phyloP scores from a whole-genome alignment of 345 rosid genomes.

The Iberis pinnata region DNA sequence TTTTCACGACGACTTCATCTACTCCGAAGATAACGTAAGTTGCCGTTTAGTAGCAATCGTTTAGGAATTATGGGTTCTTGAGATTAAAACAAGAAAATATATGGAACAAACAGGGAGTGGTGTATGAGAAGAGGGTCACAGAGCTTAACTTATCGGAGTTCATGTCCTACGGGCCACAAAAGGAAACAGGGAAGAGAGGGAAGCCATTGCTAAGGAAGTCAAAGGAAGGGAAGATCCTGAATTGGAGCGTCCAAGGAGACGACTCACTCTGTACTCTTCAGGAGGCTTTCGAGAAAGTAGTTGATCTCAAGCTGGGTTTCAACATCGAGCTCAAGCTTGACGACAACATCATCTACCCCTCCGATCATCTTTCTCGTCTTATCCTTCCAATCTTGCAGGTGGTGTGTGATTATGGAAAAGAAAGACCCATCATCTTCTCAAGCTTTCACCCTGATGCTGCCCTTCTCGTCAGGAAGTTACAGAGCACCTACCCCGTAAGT shows the following conservation, averaged over 20 bases:
- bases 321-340: conserved; percentile 90
- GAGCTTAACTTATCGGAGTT: conserved; percentile 64
- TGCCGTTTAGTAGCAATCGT: no score
- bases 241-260: conserved; percentile 65
- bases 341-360: conserved; percentile 58
- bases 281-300: conserved; percentile 72
- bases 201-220: conserved; percentile 61
- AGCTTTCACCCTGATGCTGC: conserved; percentile 95
- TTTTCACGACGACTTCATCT: conserved; percentile 81
- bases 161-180: conserved; percentile 68
- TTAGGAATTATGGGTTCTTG: no score
- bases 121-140: conserved; percentile 75
- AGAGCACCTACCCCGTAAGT: conserved; percentile 70
- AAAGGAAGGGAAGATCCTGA: conserved; percentile 59
- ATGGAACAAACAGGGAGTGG: conserved; percentile 49
- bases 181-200: conserved; percentile 38
- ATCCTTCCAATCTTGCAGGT: conserved; percentile 62
- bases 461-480: conserved; percentile 57
- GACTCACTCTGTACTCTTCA: conserved; percentile 69
- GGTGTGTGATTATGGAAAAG: conserved; percentile 46
- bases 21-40: conserved; percentile 68
- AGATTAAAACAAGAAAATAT: neutral
- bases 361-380: conserved; percentile 48
- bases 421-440: conserved; percentile 74
- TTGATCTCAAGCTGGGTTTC: conserved; percentile 66